These are phyloP conservation scores for Xylaria sp. DNA, from an alignment of 2,329 filamentous ascomycete genomes.

Conservation along the genomic window DNA sequence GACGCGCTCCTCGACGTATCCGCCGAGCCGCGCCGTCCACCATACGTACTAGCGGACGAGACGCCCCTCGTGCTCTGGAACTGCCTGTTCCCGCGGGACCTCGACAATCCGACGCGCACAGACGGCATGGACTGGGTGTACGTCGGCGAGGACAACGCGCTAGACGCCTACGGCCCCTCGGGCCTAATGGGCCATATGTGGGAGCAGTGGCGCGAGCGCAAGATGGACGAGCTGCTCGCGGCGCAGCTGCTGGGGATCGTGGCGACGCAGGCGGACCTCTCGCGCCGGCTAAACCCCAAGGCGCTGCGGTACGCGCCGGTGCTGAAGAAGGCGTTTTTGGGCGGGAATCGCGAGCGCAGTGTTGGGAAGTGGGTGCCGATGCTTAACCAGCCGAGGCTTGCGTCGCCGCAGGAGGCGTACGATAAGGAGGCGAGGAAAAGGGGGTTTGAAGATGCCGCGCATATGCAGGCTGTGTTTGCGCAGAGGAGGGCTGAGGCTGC, in stretches of 20 bases:
- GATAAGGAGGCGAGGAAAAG: conserved; percentile 71
- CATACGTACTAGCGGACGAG: conserved; percentile 91
- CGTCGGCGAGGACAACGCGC: conserved; percentile 72
- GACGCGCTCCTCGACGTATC: conserved; percentile 78
- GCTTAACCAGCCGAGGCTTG: conserved; percentile 61
- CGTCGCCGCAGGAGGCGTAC: conserved; percentile 66
- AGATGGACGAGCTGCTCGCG: conserved; percentile 90
- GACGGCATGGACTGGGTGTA: conserved; percentile 83
- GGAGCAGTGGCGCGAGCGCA: conserved; percentile 82
- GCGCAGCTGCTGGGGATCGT: conserved; percentile 76
- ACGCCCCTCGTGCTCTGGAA: conserved; percentile 94
- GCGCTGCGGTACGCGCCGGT: conserved; percentile 35
- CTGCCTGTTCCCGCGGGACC: conserved; percentile 79
- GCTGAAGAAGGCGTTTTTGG: conserved; percentile 63
- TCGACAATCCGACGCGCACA: conserved; percentile 46
- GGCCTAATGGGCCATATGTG: conserved; percentile 81
- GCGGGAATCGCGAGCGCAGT: conserved; percentile 62
- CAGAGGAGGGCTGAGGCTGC: conserved; percentile 41
- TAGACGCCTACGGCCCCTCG: conserved; percentile 71
- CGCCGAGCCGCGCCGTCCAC: conserved; percentile 79
- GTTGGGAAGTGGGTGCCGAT: conserved; percentile 67
- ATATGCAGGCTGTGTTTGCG: conserved; percentile 51
- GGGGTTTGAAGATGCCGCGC: conserved; percentile 65
- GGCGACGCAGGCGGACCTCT: conserved; percentile 52
- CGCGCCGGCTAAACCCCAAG: conserved; percentile 34